Percentiles rank a stretch among this genome's conserved stretches.
These are phyloP conservation scores for Dalbergia cultrata DNA, from an alignment of 306 rosid genomes.

Conservation along the genomic window DNA sequence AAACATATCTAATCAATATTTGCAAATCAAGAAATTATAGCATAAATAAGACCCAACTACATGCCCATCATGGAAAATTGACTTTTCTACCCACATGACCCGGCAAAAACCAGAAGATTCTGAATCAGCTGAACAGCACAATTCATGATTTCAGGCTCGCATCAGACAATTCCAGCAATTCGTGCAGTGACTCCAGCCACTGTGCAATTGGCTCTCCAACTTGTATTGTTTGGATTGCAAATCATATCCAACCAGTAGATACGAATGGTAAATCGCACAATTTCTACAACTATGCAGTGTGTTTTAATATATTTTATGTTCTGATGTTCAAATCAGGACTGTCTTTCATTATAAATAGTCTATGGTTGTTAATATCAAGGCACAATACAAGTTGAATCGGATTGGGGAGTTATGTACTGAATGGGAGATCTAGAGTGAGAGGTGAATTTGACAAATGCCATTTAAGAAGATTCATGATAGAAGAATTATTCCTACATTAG, in stretches of 20 bases:
- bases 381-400: slow-evolving; percentile 9
- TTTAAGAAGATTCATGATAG: not conserved
- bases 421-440: slow-evolving; percentile 19
- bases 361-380: slow-evolving; percentile 6
- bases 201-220: not conserved
- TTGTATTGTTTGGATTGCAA: not conserved
- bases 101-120: not conserved
- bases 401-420: slow-evolving; percentile 1
- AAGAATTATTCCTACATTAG: slow-evolving; percentile 2
- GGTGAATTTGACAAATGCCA: slow-evolving; percentile 15
- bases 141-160: not conserved
- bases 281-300: not conserved
- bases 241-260: not conserved
- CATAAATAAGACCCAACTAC: slow-evolving; percentile 8
- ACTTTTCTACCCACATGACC: not conserved
- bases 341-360: not conserved
- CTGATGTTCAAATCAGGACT: not conserved
- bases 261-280: not conserved
- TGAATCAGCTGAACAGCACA: not conserved
- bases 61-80: not conserved
- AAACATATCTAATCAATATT: slow-evolving; percentile 35
- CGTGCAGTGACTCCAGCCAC: not conserved
- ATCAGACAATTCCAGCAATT: not conserved
- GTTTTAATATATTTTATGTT: not conserved
- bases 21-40: slow-evolving; percentile 15